A percentile compares a stretch with the other conserved stretches of the same genome.
Evolutionary conservation across 345 rosid species (phyloP).

Genomic region (Boechera stricta): DNA sequence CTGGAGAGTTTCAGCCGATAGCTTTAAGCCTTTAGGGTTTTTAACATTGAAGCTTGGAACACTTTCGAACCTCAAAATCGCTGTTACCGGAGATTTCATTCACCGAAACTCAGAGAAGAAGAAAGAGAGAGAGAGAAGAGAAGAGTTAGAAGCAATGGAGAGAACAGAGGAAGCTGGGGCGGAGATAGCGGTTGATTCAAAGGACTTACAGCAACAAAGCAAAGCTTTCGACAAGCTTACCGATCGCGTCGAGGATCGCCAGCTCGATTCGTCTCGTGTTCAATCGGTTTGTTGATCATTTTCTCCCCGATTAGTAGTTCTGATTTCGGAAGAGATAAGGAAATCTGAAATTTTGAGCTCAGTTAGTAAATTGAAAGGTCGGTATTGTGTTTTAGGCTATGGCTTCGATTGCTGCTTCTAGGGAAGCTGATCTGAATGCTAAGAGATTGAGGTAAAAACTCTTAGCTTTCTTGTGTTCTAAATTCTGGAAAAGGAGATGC

Average conservation of each 20-base stretch:
- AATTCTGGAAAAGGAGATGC: neutral
- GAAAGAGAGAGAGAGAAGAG: neutral
- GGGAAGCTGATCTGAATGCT: slow-evolving; percentile 84
- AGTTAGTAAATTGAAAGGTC: slow-evolving; percentile 12
- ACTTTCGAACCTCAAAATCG: slow-evolving; percentile 22
- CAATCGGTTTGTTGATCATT: slow-evolving; percentile 62
- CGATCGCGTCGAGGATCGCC: slow-evolving; percentile 98
- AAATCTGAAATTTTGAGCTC: slow-evolving; percentile 7
- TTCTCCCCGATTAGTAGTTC: neutral
- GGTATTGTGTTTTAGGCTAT: slow-evolving; percentile 64
- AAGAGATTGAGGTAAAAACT: slow-evolving; percentile 73
- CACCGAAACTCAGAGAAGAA: slow-evolving; percentile 25
- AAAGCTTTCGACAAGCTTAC: slow-evolving; percentile 97
- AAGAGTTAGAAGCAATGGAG: slow-evolving; percentile 59
- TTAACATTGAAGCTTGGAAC: slow-evolving; percentile 25
- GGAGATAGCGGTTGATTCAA: slow-evolving; percentile 72
- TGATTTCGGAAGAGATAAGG: neutral
- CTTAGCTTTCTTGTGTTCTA: neutral
- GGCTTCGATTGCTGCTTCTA: slow-evolving; percentile 93
- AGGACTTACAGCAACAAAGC: slow-evolving; percentile 97
- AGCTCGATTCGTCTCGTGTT: slow-evolving; percentile 93
- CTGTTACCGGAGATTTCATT: slow-evolving; percentile 22
- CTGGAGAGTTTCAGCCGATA: neutral
- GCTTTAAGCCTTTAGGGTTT: slow-evolving; percentile 36
- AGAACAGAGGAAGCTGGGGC: slow-evolving; percentile 68